A percentile compares a stretch with the other conserved stretches of the same genome.
These are phyloP conservation scores for Suillus bovinus DNA, from an alignment of 768 basidiomycete genomes.

Conservation along the genomic window DNA sequence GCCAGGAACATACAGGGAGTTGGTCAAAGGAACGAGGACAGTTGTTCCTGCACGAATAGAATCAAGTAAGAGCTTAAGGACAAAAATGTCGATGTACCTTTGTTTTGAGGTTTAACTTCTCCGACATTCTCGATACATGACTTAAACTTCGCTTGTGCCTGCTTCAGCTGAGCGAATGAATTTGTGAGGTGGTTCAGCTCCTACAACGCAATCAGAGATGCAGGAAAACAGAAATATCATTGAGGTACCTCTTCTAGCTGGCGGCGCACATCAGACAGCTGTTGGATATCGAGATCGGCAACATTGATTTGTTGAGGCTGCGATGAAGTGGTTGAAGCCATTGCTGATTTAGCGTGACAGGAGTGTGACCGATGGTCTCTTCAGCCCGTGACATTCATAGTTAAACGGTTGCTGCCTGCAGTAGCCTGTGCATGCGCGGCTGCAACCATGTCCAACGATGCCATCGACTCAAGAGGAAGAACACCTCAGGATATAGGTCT, in stretches of 20 bases:
- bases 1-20: conserved; percentile 94
- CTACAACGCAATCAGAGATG: conserved; percentile 40
- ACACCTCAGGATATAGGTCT: conserved; percentile 56
- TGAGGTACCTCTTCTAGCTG: conserved; percentile 84
- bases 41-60: conserved; percentile 64
- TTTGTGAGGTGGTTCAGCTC: conserved; percentile 90
- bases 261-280: conserved; percentile 85
- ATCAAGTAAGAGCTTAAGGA: background rate
- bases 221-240: background rate
- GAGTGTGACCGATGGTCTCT: conserved; percentile 16
- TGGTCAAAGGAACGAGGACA: conserved; percentile 89
- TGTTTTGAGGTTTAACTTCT: conserved; percentile 72
- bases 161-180: conserved; percentile 90
- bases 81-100: conserved; percentile 38
- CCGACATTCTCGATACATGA: conserved; percentile 79
- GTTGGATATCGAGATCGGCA: conserved; percentile 79
- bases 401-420: conserved; percentile 12
- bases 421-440: conserved; percentile 21
- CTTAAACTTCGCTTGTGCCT: conserved; percentile 91
- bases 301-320: conserved; percentile 76
- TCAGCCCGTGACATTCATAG: conserved; percentile 16
- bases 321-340: conserved; percentile 31
- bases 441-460: conserved; percentile 25
- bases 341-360: conserved; percentile 15
- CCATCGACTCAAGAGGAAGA: conserved; percentile 32